These are phyloP conservation scores for Candida palmyrensis DNA, from an alignment of 805 yeast species.

Conservation along the genomic window DNA sequence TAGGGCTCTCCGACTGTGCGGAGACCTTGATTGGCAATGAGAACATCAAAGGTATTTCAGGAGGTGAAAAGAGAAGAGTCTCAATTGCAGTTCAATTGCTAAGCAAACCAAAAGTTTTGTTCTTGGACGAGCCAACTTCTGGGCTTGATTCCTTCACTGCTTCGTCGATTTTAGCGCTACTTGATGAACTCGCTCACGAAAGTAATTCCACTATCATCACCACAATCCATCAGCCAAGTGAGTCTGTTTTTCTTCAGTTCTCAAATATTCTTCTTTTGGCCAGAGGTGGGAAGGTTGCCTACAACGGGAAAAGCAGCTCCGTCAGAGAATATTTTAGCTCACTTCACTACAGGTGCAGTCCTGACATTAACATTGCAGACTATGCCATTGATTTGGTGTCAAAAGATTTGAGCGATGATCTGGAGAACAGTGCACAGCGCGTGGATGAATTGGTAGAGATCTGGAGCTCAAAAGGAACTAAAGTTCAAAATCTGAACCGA, in stretches of 20 bases:
- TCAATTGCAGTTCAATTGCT: conserved; percentile 77
- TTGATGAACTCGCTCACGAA: conserved; percentile 49
- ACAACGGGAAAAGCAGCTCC: conserved; percentile 49
- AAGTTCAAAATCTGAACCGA: too few species aligned
- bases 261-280: conserved; percentile 71
- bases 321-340: conserved; percentile 44
- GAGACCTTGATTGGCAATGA: conserved; percentile 50
- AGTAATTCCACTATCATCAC: conserved; percentile 63
- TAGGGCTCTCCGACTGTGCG: conserved; percentile 72
- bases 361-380: conserved; percentile 67
- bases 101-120: conserved; percentile 63
- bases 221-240: conserved; percentile 83
- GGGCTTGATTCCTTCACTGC: conserved; percentile 84
- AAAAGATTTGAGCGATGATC: conserved; percentile 22
- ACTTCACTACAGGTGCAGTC: conserved; percentile 46
- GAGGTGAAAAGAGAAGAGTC: conserved; percentile 71
- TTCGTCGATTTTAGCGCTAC: conserved; percentile 55
- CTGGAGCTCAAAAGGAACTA: conserved; percentile 16
- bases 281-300: conserved; percentile 67
- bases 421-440: conserved; percentile 15
- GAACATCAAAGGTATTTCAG: conserved; percentile 35
- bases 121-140: conserved; percentile 86
- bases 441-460: conserved; percentile 18
- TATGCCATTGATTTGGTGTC: conserved; percentile 67
- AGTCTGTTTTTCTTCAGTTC: conserved; percentile 57